A percentile compares a stretch with the other conserved stretches of the same genome.
Evolutionary conservation across 1,284 basidiomycete genomes (phyloP).

Genomic region (Peniophora sp.): DNA sequence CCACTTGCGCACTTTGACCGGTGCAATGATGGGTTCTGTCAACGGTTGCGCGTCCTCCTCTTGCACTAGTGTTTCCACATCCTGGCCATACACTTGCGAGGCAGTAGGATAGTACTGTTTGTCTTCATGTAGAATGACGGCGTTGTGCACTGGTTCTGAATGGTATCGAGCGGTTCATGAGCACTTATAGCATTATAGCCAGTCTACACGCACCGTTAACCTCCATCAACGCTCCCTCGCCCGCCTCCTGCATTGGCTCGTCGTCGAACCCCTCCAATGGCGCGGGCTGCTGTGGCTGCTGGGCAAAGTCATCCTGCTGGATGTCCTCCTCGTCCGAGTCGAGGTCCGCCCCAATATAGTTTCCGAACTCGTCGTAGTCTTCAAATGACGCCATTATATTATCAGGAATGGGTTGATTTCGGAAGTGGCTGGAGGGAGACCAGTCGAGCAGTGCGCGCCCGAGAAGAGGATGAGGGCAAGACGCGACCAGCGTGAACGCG

Average conservation of each 20-base stretch:
- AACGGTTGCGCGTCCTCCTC: slow-evolving; percentile 97
- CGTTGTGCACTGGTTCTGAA: slow-evolving; percentile 69
- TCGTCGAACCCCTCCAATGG: slow-evolving; percentile 76
- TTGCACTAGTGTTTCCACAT: slow-evolving; percentile 94
- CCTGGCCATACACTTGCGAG: slow-evolving; percentile 85
- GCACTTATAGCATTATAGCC: not conserved
- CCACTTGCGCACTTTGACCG: slow-evolving; percentile 90
- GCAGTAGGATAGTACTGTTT: slow-evolving; percentile 98
- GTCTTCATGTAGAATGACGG: slow-evolving; percentile 92
- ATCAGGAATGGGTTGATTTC: not conserved
- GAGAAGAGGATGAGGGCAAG: not conserved
- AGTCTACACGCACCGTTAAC: slow-evolving; percentile 56
- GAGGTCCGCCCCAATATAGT: slow-evolving; percentile 91
- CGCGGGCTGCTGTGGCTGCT: slow-evolving; percentile 21
- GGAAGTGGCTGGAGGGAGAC: too few relatives aligned
- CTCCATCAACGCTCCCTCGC: slow-evolving; percentile 65
- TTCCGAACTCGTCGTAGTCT: slow-evolving; percentile 89
- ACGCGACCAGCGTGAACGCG: not conserved
- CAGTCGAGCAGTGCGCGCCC: too few relatives aligned
- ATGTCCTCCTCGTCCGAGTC: slow-evolving; percentile 68
- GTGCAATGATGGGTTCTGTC: slow-evolving; percentile 92
- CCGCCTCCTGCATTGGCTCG: slow-evolving; percentile 40
- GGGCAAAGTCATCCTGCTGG: slow-evolving; percentile 40
- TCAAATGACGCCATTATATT: slow-evolving; percentile 68
- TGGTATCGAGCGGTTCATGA: not conserved